Evolutionary conservation across 495 filamentous ascomycete genomes (phyloP).

Genomic region (Penicillium coffeae): DNA sequence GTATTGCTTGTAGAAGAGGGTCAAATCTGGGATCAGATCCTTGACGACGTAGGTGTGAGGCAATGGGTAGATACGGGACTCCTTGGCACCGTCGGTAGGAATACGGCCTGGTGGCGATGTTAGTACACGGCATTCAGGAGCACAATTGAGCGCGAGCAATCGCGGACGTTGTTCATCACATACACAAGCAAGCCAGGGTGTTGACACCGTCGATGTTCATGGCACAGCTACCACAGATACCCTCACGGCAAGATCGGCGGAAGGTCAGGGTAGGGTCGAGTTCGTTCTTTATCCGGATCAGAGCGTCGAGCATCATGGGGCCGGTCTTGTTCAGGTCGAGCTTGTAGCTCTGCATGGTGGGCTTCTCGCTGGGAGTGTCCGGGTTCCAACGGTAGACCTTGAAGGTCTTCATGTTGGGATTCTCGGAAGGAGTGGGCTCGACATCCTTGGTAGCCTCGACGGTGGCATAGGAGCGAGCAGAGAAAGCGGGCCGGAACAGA

Average conservation of each 20-base stretch:
- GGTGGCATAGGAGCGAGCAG: conserved; percentile 49
- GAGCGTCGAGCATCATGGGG: conserved; percentile 94
- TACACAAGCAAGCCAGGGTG: conserved; percentile 96
- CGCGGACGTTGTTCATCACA: too few relatives aligned
- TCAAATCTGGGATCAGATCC: conserved; percentile 95
- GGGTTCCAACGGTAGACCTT: conserved; percentile 99
- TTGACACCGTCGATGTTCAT: conserved; percentile 99
- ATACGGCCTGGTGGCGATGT: conserved; percentile 71
- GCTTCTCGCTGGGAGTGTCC: conserved; percentile 84
- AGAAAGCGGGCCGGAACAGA: conserved; percentile 46
- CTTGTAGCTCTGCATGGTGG: conserved; percentile 88
- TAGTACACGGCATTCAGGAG: conserved; percentile 1
- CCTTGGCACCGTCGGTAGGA: conserved; percentile 70
- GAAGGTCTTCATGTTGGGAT: conserved; percentile 83
- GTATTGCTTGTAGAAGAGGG: conserved; percentile 99
- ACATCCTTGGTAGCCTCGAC: conserved; percentile 41
- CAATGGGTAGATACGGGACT: conserved; percentile 95
- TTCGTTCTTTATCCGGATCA: conserved; percentile 99
- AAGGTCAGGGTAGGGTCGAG: conserved; percentile 95
- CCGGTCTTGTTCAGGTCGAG: conserved; percentile 97
- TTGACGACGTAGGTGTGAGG: conserved; percentile 99
- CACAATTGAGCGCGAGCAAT: too few relatives aligned
- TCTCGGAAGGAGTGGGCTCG: conserved; percentile 50
- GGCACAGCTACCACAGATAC: conserved; percentile 95
- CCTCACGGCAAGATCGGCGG: conserved; percentile 90